phyloP scores from a whole-genome alignment of 2,329 filamentous ascomycete species.

The Talaromyces amestolkiae region DNA sequence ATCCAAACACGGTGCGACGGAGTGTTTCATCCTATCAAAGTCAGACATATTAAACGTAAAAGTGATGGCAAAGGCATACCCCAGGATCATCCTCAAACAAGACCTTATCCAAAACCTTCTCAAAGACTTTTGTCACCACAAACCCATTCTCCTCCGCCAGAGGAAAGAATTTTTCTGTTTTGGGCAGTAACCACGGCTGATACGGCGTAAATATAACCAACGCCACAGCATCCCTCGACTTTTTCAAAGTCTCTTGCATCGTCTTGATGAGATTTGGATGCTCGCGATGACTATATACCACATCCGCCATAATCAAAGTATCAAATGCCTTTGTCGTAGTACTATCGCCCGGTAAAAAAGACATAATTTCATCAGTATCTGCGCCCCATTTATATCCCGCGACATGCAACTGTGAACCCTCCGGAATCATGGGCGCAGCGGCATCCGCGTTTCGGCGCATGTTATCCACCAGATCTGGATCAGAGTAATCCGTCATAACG shows the following conservation, averaged over 20 bases:
- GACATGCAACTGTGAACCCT: conserved; percentile 51
- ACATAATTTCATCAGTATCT: conserved; percentile 57
- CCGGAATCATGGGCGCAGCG: conserved; percentile 49
- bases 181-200: conserved; percentile 81
- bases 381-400: conserved; percentile 84
- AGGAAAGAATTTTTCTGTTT: conserved; percentile 85
- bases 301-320: conserved; percentile 78
- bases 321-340: conserved; percentile 58
- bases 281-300: conserved; percentile 88
- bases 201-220: conserved; percentile 95
- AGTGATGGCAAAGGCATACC: conserved; percentile 40
- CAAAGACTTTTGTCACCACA: conserved; percentile 72
- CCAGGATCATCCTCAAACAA: conserved; percentile 89
- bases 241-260: conserved; percentile 65
- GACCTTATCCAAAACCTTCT: conserved; percentile 77
- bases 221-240: conserved; percentile 57
- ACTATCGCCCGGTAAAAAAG: conserved; percentile 49
- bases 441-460: conserved; percentile 70
- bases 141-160: conserved; percentile 69
- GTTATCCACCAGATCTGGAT: conserved; percentile 76
- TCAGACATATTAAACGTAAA: neutral
- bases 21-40: conserved; percentile 65
- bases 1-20: conserved; percentile 78
- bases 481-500: conserved; percentile 86
- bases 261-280: conserved; percentile 74